Percentiles rank a stretch among this genome's conserved stretches.
phyloP scores from a whole-genome alignment of 1,284 basidiomycete species.

The Termitomyces sp. region DNA sequence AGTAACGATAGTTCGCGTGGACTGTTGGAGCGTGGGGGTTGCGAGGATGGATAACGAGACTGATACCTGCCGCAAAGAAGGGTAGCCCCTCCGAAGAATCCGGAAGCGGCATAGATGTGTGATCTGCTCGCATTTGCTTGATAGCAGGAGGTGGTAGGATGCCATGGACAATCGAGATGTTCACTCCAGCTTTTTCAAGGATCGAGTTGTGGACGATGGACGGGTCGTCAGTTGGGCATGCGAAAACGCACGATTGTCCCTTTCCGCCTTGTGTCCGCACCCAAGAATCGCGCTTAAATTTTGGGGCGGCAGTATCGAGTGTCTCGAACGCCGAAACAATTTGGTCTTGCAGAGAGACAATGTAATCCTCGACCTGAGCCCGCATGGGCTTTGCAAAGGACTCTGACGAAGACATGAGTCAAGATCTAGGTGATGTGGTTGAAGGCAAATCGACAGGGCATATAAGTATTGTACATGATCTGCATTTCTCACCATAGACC shows the following conservation, averaged over 20 bases:
- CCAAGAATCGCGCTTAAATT: constrained; percentile 89
- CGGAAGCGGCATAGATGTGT: constrained; percentile 68
- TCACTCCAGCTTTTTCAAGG: constrained; percentile 96
- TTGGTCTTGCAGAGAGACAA: constrained; percentile 74
- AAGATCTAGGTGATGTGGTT: background rate
- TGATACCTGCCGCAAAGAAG: constrained; percentile 92
- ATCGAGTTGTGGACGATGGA: constrained; percentile 39
- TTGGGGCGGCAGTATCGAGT: constrained; percentile 68
- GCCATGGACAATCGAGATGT: constrained; percentile 91
- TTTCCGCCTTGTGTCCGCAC: constrained; percentile 78
- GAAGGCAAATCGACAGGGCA: background rate
- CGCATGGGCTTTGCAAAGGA: constrained; percentile 58
- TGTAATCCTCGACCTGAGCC: constrained; percentile 74
- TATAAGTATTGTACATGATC: background rate
- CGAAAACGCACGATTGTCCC: constrained; percentile 86
- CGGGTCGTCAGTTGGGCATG: constrained; percentile 47
- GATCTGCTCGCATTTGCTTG: constrained; percentile 92
- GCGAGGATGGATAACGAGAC: constrained; percentile 88
- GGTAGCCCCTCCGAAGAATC: constrained; percentile 59
- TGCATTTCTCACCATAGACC: background rate
- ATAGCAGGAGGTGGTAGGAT: constrained; percentile 84
- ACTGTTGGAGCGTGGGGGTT: constrained; percentile 92
- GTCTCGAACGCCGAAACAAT: constrained; percentile 80
- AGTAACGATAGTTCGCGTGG: constrained; percentile 97
- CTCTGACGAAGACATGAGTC: constrained; percentile 14